These are phyloP conservation scores for Protomyces arabidopsidicola DNA, from an alignment of 1,139 yeast genomes.

Conservation along the genomic window DNA sequence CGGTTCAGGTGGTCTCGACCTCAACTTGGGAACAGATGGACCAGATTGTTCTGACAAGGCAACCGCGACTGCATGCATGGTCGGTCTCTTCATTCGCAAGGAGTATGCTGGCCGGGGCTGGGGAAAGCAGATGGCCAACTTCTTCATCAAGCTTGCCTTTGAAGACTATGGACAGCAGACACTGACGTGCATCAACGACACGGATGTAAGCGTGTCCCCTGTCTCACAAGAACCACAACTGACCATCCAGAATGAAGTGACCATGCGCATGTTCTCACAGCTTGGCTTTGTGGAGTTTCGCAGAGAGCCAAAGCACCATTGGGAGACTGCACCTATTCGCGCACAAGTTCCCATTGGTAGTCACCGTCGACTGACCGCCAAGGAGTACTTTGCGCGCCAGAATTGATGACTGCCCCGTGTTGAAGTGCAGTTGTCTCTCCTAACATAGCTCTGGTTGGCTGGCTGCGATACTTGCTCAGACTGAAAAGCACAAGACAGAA, in stretches of 20 bases:
- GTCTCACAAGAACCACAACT: not conserved
- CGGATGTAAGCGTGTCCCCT: not conserved
- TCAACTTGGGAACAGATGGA: constrained; percentile 1
- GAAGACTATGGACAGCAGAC: not conserved
- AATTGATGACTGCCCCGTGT: not conserved
- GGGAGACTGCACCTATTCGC: not conserved
- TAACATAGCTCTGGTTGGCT: no score
- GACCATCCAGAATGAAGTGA: constrained; percentile 2
- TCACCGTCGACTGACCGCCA: constrained; percentile 1
- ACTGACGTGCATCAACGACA: not conserved
- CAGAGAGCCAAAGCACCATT: constrained; percentile 2
- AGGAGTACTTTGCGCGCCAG: not conserved
- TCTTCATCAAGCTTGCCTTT: not conserved
- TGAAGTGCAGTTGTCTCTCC: not conserved
- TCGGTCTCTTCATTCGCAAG: constrained; percentile 2
- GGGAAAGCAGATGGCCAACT: not conserved
- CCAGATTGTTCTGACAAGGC: not conserved
- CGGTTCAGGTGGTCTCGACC: constrained; percentile 20
- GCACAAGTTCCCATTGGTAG: not conserved
- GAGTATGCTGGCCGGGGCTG: not conserved
- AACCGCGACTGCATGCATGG: constrained; percentile 1
- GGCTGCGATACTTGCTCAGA: no score
- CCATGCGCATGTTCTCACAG: constrained; percentile 6
- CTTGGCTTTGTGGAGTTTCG: constrained; percentile 4
- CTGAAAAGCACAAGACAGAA: not conserved